Base-by-base conservation (phyloP, 768 basidiomycete species). In the Tubosaeta sp. region DNA sequence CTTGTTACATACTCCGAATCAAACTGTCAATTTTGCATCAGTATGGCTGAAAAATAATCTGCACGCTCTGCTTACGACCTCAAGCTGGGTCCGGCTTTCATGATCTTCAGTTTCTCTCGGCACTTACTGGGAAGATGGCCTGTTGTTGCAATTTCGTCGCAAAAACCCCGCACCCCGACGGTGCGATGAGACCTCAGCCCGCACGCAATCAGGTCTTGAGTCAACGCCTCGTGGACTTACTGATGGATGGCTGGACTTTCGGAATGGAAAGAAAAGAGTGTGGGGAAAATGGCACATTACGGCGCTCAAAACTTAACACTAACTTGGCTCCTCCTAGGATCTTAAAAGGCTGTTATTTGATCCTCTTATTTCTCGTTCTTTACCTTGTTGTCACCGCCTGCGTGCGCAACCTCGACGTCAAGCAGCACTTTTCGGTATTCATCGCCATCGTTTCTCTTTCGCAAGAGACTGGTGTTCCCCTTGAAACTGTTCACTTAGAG, bases 161-260 rank as follows among this genome's bases (percentile, higher is more conserved):
- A 43, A 26, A 51, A 37, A n/a, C 6, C 10, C 27, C 45, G 51
- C 54, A 45, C 26, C 51, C 52, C 45, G 11, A 41, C 29, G 26
- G 38, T 16, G 22, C 26, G 43, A 49, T 46, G 19, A 43, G 52
- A 42, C 8, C 14, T 53, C 16, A 8, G 22, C 31, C 52, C 44
- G 48, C 26, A 46, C 46, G 17, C 37, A 22, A 56, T 54, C 25
- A 32, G 50, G 54, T 47, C 46, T 50, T 16, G 38, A 51, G 46
- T 48, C 52, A 43, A 48, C 43, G 64, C 63, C 64, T 66, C 64
- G 59, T 66, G 63, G 29, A 43, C 5, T 27, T 48, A 17, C 25
- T 59, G 61, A 65, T 64, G 56, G 45, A 49, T 58, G 58, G 62
- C 54, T 2, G 48, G 44, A 31, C 16, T 32, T 11, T 63, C 51